Conservation (phyloP, 495 filamentous ascomycete genomes). For the Amphirosellinia nigrospora region DNA sequence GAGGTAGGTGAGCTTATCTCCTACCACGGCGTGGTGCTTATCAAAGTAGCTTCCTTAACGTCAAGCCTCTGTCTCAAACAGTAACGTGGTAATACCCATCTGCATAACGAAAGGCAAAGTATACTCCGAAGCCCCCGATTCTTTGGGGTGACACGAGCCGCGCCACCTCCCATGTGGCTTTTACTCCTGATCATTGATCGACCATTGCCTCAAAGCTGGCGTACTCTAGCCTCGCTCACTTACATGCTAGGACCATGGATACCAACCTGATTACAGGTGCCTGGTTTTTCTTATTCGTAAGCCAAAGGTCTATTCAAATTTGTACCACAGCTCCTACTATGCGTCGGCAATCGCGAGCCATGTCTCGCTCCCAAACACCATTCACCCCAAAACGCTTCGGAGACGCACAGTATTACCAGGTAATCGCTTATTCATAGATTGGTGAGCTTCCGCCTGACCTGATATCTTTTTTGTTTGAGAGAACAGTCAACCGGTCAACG, state of each 20-base stretch:
- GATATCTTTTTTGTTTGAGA: background rate
- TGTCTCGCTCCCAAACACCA: constrained; percentile 17
- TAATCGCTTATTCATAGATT: background rate
- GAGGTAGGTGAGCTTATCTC: background rate
- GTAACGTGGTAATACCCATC: background rate
- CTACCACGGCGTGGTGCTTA: background rate
- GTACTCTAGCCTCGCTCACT: background rate
- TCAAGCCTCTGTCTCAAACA: constrained; percentile 6
- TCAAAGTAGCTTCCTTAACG: background rate
- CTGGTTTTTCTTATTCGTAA: background rate
- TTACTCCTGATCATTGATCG: background rate
- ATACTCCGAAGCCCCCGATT: constrained; percentile 11
- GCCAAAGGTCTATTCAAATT: background rate
- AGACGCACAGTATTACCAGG: background rate
- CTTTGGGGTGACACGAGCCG: constrained; percentile 1
- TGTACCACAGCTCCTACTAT: background rate
- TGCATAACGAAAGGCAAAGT: constrained; percentile 8
- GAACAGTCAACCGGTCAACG: background rate
- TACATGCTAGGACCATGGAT: background rate
- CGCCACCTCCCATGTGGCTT: constrained; percentile 20
- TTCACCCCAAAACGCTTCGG: background rate
- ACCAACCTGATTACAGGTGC: background rate
- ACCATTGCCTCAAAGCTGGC: background rate
- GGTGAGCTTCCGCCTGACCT: background rate
- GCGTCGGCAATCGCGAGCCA: constrained; percentile 7